Evolutionary conservation across 148 eudicot species (phyloP).

Genomic region (Rhododendron ferrugineum): DNA sequence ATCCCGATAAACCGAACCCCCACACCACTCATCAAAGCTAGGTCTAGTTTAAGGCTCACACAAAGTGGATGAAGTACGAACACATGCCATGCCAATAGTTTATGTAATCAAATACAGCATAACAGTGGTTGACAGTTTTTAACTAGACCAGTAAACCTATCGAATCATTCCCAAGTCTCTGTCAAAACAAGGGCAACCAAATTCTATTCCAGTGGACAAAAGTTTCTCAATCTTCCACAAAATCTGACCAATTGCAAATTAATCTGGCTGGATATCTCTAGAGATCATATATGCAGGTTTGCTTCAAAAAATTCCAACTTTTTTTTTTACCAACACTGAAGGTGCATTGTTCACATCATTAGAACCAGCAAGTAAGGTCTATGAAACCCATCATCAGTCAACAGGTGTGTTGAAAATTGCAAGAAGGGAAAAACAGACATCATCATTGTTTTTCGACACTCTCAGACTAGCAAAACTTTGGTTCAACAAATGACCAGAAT

Average conservation of each 20-base stretch:
- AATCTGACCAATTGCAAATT: neutral
- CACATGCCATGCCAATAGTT: too few species aligned
- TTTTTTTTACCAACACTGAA: neutral
- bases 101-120: neutral
- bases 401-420: neutral
- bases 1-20: too few species aligned
- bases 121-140: neutral
- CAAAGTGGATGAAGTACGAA: too few species aligned
- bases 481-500: neutral
- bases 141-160: neutral
- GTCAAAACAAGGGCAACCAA: neutral
- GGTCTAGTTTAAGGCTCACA: too few species aligned
- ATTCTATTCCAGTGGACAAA: neutral
- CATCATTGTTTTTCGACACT: neutral
- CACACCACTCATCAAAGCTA: too few species aligned
- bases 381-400: neutral
- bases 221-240: neutral
- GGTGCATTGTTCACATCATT: neutral
- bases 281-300: neutral
- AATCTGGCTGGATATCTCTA: neutral
- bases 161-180: neutral
- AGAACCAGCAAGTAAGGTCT: too few species aligned
- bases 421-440: neutral
- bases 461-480: neutral
- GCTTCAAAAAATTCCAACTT: neutral